phyloP scores from a whole-genome alignment of 768 basidiomycete genomes.

The Daedaleopsis sinensis region DNA sequence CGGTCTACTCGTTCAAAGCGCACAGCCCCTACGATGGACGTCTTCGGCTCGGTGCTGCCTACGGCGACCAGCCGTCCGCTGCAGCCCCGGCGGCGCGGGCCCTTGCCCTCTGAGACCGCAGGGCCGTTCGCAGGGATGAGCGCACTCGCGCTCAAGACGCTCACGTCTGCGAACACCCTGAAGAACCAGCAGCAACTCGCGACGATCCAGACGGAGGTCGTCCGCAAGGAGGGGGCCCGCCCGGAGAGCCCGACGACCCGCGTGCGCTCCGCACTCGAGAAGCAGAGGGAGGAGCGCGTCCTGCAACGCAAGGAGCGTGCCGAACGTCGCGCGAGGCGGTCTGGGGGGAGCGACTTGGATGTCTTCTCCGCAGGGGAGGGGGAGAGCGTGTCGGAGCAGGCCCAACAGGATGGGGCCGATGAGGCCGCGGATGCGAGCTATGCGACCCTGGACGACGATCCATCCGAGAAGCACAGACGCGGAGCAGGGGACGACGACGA shows the following conservation, averaged over 20 bases:
- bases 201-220: constrained; percentile 67
- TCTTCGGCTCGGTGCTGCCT: constrained; percentile 35
- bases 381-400: constrained; percentile 34
- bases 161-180: constrained; percentile 73
- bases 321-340: constrained; percentile 54
- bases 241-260: constrained; percentile 84
- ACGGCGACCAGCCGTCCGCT: constrained; percentile 31
- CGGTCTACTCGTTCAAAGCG: constrained; percentile 58
- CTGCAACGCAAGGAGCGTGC: constrained; percentile 60
- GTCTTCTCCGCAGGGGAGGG: constrained; percentile 24
- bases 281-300: constrained; percentile 64
- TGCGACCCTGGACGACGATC: constrained; percentile 29
- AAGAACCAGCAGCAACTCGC: constrained; percentile 71
- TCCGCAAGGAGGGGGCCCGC: constrained; percentile 67
- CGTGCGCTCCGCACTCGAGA: constrained; percentile 66
- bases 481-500: constrained; percentile 85
- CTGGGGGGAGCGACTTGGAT: constrained; percentile 31
- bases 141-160: constrained; percentile 64
- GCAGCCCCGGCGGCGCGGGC: constrained; percentile 44
- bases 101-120: constrained; percentile 35
- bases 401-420: constrained; percentile 24
- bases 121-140: constrained; percentile 66
- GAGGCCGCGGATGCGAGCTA: constrained; percentile 18
- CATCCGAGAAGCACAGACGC: constrained; percentile 48
- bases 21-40: constrained; percentile 39